These are phyloP conservation scores for Platanus orientalis DNA, from an alignment of 164 flowering plant genomes.

Conservation along the genomic window DNA sequence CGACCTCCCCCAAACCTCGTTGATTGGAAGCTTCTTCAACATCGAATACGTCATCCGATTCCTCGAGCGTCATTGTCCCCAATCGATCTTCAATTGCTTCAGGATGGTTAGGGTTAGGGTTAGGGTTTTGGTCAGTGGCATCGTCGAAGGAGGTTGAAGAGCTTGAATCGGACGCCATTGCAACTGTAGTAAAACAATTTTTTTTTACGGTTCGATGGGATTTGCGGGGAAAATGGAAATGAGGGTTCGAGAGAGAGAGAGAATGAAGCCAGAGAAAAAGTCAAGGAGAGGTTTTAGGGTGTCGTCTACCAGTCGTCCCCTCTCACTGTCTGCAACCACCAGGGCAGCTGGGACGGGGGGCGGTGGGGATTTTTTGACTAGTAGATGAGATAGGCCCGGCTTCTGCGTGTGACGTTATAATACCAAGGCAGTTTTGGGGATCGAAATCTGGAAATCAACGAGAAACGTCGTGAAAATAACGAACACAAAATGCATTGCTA, in stretches of 20 bases:
- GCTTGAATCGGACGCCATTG: slow-evolving; percentile 33
- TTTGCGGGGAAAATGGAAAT: not conserved
- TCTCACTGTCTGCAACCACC: no score
- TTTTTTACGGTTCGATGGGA: not conserved
- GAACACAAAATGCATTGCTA: no score
- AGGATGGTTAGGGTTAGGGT: slow-evolving; percentile 23
- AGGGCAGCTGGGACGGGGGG: no score
- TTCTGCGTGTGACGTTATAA: no score
- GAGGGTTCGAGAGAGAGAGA: not conserved
- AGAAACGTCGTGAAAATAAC: no score
- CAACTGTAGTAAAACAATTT: not conserved
- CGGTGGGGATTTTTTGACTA: no score
- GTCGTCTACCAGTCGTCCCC: not conserved
- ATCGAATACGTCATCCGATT: not conserved
- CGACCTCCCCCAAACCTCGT: not conserved
- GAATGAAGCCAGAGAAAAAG: not conserved
- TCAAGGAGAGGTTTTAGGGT: not conserved
- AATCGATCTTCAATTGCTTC: slow-evolving; percentile 27
- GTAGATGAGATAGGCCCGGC: no score
- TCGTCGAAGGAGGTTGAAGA: slow-evolving; percentile 23
- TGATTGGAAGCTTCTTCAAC: not conserved
- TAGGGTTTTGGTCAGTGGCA: slow-evolving; percentile 24
- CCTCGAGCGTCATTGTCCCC: slow-evolving; percentile 20
- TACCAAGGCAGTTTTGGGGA: no score
- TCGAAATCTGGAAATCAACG: no score